Base-by-base conservation (phyloP, 192 early-diverging fungal genomes). In the Kickxella alabastrina region DNA sequence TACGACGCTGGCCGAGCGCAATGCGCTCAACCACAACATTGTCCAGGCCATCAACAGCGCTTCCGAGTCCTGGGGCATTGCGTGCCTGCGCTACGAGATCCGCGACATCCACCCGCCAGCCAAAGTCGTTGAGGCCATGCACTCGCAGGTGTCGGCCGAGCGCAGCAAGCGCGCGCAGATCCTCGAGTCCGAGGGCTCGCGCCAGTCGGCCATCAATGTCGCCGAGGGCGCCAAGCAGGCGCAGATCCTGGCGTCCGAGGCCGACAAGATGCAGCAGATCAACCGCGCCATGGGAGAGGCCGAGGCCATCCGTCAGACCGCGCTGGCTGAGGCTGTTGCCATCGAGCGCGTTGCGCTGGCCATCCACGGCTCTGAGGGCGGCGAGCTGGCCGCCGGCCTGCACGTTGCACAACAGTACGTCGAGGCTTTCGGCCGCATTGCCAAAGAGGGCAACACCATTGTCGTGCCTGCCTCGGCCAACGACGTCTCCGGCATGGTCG, bases 381-480 rank as follows among this genome's bases (percentile, higher is more conserved):
- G 91, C 21, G 80, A 84, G 50, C 82, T 94, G 47, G 93, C 95
- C 0, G 89, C 95, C 1, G 81, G 91, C 3, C 76, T 98, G 53
- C 86, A 88, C 18, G 85, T 98, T 17, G 95, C 95, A 19, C 93
- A 98, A 65, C 91, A 93, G 74, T 98, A 96, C 59, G 92, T 98
- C 43, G 90, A 95, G 32, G 88, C 91, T 7, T 97, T 97, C 76
- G 89, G 84, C 13, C 75, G 82, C 52, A 79, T 98, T 42, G 95
- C 95, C 29, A 98, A 98, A 74, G 84, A 96, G 65, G 75, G 83
- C 25, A 96, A 85, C 28, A 92, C 95, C 0, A 81, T 96, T 14
- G 83, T 98, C 34, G 82, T 98, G 12, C 95, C 95, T 3, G 80
- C 86, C 21, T 82, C 85, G 28, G 83, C 90, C 17, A 83, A 81